phyloP scores from a whole-genome alignment of 2,329 filamentous ascomycete genomes.

The Lecanosticta acicola region DNA sequence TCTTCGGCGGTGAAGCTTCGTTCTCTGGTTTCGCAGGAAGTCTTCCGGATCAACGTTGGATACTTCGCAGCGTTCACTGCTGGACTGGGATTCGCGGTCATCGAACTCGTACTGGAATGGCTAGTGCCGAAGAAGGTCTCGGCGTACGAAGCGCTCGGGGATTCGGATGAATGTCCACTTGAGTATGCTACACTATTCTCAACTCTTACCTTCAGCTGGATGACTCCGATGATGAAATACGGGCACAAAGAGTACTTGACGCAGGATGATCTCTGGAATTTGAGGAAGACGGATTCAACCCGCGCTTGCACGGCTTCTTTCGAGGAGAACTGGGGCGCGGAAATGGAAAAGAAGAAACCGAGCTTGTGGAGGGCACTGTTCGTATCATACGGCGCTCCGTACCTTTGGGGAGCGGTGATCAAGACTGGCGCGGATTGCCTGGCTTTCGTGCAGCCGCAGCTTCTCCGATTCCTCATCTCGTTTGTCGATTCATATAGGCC shows the following conservation, averaged over 20 bases:
- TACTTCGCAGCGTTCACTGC: conserved; percentile 75
- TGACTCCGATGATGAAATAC: conserved; percentile 95
- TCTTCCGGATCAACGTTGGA: conserved; percentile 59
- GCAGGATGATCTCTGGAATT: conserved; percentile 91
- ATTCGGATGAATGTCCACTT: conserved; percentile 67
- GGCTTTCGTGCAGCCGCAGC: conserved; percentile 84
- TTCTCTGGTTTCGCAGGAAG: conserved; percentile 72
- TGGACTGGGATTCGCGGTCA: conserved; percentile 61
- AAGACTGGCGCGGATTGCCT: conserved; percentile 83
- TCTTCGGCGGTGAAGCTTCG: conserved; percentile 76
- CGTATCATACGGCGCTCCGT: conserved; percentile 77
- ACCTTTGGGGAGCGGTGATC: conserved; percentile 73
- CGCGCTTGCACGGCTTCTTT: conserved; percentile 65
- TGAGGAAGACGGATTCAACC: conserved; percentile 75
- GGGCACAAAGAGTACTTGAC: conserved; percentile 89
- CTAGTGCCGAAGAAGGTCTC: conserved; percentile 73
- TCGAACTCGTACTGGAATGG: conserved; percentile 78
- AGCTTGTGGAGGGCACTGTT: conserved; percentile 84
- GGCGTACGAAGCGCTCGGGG: conserved; percentile 61
- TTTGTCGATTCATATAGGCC: conserved; percentile 72
- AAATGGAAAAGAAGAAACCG: conserved; percentile 66
- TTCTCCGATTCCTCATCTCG: conserved; percentile 74
- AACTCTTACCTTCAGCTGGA: conserved; percentile 91
- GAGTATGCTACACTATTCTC: conserved; percentile 95
- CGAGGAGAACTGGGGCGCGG: conserved; percentile 67